Conservation (phyloP, 306 rosid genomes). For the Ormosia semicastrata region DNA sequence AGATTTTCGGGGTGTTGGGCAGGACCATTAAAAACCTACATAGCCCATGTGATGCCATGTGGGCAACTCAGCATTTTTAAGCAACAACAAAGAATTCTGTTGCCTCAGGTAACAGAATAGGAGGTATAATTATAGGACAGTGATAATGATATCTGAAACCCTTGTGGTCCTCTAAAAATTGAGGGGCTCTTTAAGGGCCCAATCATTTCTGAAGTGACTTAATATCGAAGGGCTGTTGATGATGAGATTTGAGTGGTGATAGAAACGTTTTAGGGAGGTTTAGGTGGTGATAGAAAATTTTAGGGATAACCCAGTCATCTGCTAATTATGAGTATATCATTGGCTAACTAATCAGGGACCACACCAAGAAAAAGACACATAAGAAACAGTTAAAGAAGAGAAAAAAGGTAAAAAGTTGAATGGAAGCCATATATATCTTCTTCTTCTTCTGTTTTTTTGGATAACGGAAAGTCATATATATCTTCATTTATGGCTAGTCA, state of each 20-base stretch:
- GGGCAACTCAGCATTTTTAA: slow-evolving; percentile 30
- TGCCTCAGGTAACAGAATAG: background rate
- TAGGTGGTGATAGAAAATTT: background rate
- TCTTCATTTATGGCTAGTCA: background rate
- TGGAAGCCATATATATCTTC: background rate
- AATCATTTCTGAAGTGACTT: slow-evolving; percentile 40
- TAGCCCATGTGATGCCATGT: slow-evolving; percentile 72
- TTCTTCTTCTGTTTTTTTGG: background rate
- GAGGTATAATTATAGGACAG: slow-evolving; percentile 24
- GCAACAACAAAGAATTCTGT: slow-evolving; percentile 28
- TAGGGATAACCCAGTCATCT: slow-evolving; percentile 6
- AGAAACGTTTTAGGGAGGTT: background rate
- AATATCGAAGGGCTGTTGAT: background rate
- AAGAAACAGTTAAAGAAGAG: background rate
- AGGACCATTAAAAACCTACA: slow-evolving; percentile 60
- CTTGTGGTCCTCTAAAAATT: slow-evolving; percentile 52
- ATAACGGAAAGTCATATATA: background rate
- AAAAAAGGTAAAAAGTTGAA: background rate
- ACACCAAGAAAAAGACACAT: background rate
- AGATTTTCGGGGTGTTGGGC: slow-evolving; percentile 19
- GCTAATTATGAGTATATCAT: background rate
- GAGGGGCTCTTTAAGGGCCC: background rate
- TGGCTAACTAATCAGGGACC: background rate
- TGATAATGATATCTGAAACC: slow-evolving; percentile 25
- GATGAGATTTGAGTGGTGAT: background rate